Base-by-base conservation (phyloP, 345 rosid species). In the Hibiscus syriacus region DNA sequence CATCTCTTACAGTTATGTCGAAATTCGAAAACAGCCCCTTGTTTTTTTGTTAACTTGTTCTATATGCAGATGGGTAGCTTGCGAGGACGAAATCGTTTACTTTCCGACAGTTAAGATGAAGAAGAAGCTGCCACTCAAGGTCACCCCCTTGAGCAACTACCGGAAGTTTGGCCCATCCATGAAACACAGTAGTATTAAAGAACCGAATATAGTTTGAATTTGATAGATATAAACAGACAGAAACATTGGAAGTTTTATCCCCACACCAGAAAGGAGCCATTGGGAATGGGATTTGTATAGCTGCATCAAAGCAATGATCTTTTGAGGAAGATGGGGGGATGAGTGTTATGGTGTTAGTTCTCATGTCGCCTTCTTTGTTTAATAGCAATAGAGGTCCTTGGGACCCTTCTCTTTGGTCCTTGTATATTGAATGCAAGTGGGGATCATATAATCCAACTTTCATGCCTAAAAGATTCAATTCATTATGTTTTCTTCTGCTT, bases 71-170 rank as follows among this genome's bases (percentile, higher is more conserved):
- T 89, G 96, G 96, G 73, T 69, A 5, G 87, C 92, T 30, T 80
- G 82, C 45, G 70, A 78, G 26, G 96, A 89, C 45, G 82, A 79
- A 57, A 78, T 85, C 8, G 75, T 85, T 27, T 77, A 85, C 80
- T 89, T 89, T 63, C 96, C 92, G 1, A 89, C 92, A 0, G 90
- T 86, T 9, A 85, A 67, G 75, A 82, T 89, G 90, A 87, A 84
- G 81, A 78, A 80, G 72, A 85, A 78, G 81, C 81, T 86, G 50
- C 90, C 92, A 7, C 81, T 89, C 75, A 77, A 59, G 45, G 83
- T 88, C 46, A 46, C 77, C 19, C 74, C 82, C 79, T 36, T 83
- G 10, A 8, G 72, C 68, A 62, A 65, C 65, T 20, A 54, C 71
- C 48, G 1, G 25, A 38, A 55, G 63, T 57, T 23, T 68, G 67